A percentile compares a stretch with the other conserved stretches of the same genome.
These are phyloP conservation scores for Bombardia bombarda DNA, from an alignment of 495 filamentous ascomycete genomes.

Conservation along the genomic window DNA sequence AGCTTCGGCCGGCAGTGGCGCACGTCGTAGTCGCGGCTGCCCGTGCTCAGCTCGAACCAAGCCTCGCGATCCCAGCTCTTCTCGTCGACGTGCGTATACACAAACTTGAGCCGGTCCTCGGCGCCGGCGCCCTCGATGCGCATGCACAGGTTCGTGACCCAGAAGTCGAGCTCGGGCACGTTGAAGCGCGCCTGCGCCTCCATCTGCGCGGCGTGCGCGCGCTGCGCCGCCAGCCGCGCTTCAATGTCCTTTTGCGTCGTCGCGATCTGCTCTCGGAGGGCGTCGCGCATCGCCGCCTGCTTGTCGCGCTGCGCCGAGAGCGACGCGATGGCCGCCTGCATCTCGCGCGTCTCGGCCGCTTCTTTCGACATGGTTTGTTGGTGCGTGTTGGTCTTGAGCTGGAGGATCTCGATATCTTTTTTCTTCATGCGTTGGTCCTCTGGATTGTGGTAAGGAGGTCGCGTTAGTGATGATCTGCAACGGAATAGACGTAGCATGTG, in stretches of 20 bases:
- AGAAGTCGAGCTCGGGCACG: slow-evolving; percentile 87
- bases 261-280: slow-evolving; percentile 68
- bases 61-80: slow-evolving; percentile 82
- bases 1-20: slow-evolving; percentile 70
- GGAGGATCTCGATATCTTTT: slow-evolving; percentile 76
- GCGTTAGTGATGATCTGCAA: slow-evolving; percentile 1
- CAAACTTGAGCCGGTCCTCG: slow-evolving; percentile 81
- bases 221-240: slow-evolving; percentile 41
- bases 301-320: slow-evolving; percentile 70
- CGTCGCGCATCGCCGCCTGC: slow-evolving; percentile 63
- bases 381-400: slow-evolving; percentile 67
- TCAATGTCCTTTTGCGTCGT: slow-evolving; percentile 64
- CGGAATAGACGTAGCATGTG: not conserved
- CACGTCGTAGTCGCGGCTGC: slow-evolving; percentile 76
- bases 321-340: slow-evolving; percentile 69
- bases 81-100: slow-evolving; percentile 83
- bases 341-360: slow-evolving; percentile 76
- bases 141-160: slow-evolving; percentile 83
- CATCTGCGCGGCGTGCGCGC: slow-evolving; percentile 49
- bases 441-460: slow-evolving; percentile 21
- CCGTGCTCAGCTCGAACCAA: slow-evolving; percentile 85
- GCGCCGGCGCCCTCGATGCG: slow-evolving; percentile 82
- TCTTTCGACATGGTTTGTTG: slow-evolving; percentile 79
- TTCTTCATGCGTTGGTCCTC: slow-evolving; percentile 87
- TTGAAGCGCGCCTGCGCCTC: slow-evolving; percentile 79